These are phyloP conservation scores for Sugiyamaella marilandica DNA, from an alignment of 805 yeast species.

Conservation along the genomic window DNA sequence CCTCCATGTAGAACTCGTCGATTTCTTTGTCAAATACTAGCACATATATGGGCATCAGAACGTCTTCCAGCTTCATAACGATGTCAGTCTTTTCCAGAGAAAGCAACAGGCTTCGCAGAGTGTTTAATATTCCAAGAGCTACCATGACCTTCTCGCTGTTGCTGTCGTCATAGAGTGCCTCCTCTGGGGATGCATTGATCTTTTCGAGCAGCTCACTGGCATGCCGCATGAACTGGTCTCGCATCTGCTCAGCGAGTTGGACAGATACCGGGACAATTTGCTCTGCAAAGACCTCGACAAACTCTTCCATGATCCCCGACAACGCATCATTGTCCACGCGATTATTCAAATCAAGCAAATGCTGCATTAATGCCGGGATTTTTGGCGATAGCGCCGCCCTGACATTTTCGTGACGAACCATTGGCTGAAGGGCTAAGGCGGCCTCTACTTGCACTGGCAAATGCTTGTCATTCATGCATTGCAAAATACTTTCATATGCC, in stretches of 20 bases:
- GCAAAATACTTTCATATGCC: constrained; percentile 37
- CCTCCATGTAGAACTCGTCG: constrained; percentile 71
- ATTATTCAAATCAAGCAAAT: constrained; percentile 65
- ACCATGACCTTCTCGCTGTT: constrained; percentile 69
- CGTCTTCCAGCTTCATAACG: constrained; percentile 58
- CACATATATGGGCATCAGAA: constrained; percentile 63
- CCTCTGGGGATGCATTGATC: constrained; percentile 40
- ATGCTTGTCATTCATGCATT: constrained; percentile 44
- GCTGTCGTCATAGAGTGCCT: constrained; percentile 37
- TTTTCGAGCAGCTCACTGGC: constrained; percentile 64
- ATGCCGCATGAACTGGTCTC: constrained; percentile 66
- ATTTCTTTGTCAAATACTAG: constrained; percentile 61
- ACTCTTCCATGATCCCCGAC: constrained; percentile 89
- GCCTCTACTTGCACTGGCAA: constrained; percentile 81
- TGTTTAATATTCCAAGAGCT: constrained; percentile 73
- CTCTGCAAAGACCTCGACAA: constrained; percentile 82
- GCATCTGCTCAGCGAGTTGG: constrained; percentile 51
- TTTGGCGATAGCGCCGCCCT: constrained; percentile 61
- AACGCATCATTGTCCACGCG: constrained; percentile 83
- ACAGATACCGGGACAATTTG: constrained; percentile 88
- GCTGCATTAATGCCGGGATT: constrained; percentile 79
- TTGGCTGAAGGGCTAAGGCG: constrained; percentile 79
- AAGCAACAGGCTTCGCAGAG: constrained; percentile 73
- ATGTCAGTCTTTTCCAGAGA: constrained; percentile 81
- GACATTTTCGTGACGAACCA: constrained; percentile 59